Evolutionary conservation across 1,139 yeast species (phyloP), one percentile per base, ranked within the genome.

Genomic region (Kodamaea anthophila): DNA sequence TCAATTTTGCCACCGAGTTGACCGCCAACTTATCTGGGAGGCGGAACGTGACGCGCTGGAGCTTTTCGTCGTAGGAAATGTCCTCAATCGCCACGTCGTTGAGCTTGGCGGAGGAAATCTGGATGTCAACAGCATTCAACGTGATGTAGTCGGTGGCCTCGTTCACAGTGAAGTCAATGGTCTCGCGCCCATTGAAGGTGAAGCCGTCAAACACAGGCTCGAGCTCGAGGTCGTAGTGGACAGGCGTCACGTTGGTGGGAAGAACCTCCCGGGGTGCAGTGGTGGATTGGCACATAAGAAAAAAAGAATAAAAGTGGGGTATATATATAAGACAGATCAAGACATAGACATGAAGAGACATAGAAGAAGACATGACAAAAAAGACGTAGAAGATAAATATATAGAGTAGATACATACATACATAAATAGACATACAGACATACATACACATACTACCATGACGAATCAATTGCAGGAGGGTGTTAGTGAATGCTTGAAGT

Each of bases 161-260:
- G 30, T 67, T 60, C 30, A 83, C 86, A 26, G 69, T 66, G 42
- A 85, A 64, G 30, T 77, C 79, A 46, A 85, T 78, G 35, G 65
- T 65, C 35, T 77, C 82, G 21, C 58, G 57, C 42, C 94, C 95
- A 27, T 65, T 61, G 48, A 77, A 86, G 38, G 75, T 80, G 67
- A 81, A 84, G 29, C 74, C 73, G 33, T 68, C 70, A 43, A 85
- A 75, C 44, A 76, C 65, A 22, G 95, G 94, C 47, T 83, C 91
- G 43, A 86, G 62, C 24, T 74, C 69, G 41, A 85, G 58, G 40
- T 74, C 72, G 53, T 85, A 85, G 54, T 81, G 84, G 37, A 66
- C 47, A 26, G 94, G 94, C 40, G 69, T 75, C 41, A 83, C 86
- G 45, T 78, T 73, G 26, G 72, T 63, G 29, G 94, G 94, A 40